phyloP scores from a whole-genome alignment of 441 rosid species.

The Raphanus hybrid region DNA sequence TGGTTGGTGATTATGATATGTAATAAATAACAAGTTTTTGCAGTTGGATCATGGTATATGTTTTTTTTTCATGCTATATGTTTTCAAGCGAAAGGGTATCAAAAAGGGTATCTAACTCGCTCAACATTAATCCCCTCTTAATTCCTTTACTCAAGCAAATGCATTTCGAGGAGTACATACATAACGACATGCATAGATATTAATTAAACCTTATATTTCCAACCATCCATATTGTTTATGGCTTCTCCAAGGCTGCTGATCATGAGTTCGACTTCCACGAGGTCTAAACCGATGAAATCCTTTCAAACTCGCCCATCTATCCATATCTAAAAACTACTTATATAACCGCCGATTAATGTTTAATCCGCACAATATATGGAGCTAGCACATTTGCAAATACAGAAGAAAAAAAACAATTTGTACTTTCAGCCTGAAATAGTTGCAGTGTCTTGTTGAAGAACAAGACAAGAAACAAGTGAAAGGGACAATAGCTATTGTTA shows the following conservation, averaged over 20 bases:
- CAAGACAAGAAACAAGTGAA: slow-evolving; percentile 36
- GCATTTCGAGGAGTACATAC: slow-evolving; percentile 71
- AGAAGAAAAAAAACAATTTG: neutral
- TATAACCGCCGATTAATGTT: neutral
- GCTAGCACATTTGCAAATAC: slow-evolving; percentile 27
- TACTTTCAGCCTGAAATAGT: slow-evolving; percentile 23
- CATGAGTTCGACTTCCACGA: slow-evolving; percentile 88
- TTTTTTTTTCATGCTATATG: too few species aligned
- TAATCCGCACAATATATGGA: slow-evolving; percentile 1
- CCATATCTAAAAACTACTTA: neutral
- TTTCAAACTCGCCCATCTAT: neutral
- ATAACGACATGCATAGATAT: slow-evolving; percentile 40
- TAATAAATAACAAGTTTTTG: too few species aligned
- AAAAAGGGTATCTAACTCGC: too few species aligned
- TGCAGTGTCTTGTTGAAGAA: slow-evolving; percentile 37
- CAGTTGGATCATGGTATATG: too few species aligned
- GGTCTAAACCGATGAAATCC: slow-evolving; percentile 45
- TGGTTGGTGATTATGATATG: too few species aligned
- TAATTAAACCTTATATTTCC: slow-evolving; percentile 48
- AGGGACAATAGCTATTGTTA: slow-evolving; percentile 26
- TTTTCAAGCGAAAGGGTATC: too few species aligned
- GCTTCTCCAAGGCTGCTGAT: slow-evolving; percentile 87
- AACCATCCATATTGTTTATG: slow-evolving; percentile 72
- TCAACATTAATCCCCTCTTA: neutral
- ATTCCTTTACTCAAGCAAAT: slow-evolving; percentile 48